Conservation (phyloP, 768 basidiomycete species). For the Lactarius psammicola region DNA sequence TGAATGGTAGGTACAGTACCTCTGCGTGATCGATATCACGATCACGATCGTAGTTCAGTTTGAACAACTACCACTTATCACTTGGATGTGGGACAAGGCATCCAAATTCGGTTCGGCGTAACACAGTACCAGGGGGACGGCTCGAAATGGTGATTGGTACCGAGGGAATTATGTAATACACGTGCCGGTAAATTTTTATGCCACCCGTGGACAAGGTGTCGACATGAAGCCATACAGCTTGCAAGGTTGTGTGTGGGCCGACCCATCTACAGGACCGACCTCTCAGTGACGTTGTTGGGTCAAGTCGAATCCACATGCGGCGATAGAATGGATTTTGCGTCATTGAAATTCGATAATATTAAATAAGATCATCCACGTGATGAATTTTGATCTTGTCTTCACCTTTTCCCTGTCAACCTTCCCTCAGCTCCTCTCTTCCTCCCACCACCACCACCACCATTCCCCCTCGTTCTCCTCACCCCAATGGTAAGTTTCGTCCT, state of each 20-base stretch:
- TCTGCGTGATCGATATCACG: neutral
- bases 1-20: too few relatives aligned
- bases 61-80: neutral
- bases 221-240: neutral
- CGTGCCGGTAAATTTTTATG: too few relatives aligned
- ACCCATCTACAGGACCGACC: neutral
- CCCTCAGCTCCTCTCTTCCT: neutral
- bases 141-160: neutral
- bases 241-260: neutral
- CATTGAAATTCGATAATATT: neutral
- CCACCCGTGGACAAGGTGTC: too few relatives aligned
- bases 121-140: neutral
- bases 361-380: neutral
- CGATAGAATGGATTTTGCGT: neutral
- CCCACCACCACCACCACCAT: neutral
- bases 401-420: neutral
- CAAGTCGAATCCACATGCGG: too few relatives aligned
- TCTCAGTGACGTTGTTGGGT: neutral
- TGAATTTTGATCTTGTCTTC: too few relatives aligned
- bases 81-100: neutral
- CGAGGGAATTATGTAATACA: too few relatives aligned
- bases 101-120: neutral
- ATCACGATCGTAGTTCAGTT: neutral
- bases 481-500: conserved; percentile 1
- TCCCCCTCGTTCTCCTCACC: neutral